phyloP scores from a whole-genome alignment of 2,329 filamentous ascomycete species.

The Hymenotorrendiella dingleyae region DNA sequence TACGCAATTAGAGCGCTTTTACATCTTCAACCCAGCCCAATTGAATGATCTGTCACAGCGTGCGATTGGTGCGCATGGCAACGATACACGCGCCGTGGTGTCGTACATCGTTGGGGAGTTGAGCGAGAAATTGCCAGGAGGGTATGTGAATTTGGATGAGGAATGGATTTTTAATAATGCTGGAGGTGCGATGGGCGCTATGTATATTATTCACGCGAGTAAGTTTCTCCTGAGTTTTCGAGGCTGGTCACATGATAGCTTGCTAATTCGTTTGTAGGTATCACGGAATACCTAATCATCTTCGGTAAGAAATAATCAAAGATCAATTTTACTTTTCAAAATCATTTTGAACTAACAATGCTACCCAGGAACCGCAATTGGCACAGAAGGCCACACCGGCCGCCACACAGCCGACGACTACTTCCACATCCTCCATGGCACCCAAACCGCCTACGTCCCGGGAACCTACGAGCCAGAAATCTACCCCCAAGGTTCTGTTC shows the following conservation, averaged over 20 bases:
- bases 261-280: conserved; percentile 37
- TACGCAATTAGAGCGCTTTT: conserved; percentile 50
- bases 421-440: conserved; percentile 81
- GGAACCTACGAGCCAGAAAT: conserved; percentile 62
- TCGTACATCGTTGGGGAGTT: conserved; percentile 66
- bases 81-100: conserved; percentile 67
- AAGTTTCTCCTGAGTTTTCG: conserved; percentile 31
- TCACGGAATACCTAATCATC: conserved; percentile 88
- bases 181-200: conserved; percentile 83
- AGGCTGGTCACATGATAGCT: conserved; percentile 1
- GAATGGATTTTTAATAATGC: conserved; percentile 93
- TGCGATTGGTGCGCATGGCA: conserved; percentile 63
- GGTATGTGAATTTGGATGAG: conserved; percentile 62
- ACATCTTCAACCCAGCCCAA: conserved; percentile 66
- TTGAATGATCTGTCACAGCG: conserved; percentile 63
- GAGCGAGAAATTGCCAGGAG: conserved; percentile 38
- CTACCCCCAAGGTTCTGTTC: conserved; percentile 63
- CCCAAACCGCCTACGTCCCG: conserved; percentile 68
- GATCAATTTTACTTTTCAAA: too few relatives aligned
- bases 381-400: conserved; percentile 82
- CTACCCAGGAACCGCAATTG: conserved; percentile 59
- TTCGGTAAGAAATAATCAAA: too few relatives aligned
- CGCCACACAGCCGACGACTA: conserved; percentile 91
- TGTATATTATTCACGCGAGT: conserved; percentile 88
- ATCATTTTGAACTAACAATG: conserved; percentile 6